phyloP scores from a whole-genome alignment of 2,329 filamentous ascomycete species.

The Pestalotiopsis sp. region DNA sequence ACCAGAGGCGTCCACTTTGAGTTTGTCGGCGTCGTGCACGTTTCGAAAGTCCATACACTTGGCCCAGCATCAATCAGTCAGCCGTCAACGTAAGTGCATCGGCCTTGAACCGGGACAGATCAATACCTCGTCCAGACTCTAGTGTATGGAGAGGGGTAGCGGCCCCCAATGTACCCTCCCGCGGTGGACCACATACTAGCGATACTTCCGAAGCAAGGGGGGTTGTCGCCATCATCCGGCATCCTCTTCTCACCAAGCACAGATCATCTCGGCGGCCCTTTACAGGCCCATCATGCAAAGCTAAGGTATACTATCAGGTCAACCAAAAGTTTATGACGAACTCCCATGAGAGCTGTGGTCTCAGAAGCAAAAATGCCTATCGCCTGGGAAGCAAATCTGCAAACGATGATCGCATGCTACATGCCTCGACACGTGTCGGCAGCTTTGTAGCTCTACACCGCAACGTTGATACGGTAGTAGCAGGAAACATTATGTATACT shows the following conservation, averaged over 20 bases:
- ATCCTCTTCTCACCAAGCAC: background rate
- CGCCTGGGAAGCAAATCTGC: background rate
- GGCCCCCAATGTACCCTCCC: background rate
- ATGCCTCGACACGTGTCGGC: background rate
- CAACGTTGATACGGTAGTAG: no score
- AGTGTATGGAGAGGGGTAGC: background rate
- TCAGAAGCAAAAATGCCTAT: background rate
- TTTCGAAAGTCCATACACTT: background rate
- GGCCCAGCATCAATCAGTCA: background rate
- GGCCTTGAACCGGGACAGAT: background rate
- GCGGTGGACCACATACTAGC: background rate
- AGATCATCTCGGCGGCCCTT: background rate
- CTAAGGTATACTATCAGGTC: background rate
- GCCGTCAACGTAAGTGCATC: background rate
- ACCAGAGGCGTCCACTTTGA: background rate
- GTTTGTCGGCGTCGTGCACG: background rate
- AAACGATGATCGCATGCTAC: background rate
- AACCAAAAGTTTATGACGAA: background rate
- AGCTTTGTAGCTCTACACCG: background rate
- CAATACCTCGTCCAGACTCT: background rate
- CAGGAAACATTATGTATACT: no score
- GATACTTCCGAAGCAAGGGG: background rate
- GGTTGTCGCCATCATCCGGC: background rate
- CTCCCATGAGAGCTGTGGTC: background rate
- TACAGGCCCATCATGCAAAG: background rate